These are phyloP conservation scores for Yamadazyma sp. DNA, from an alignment of 1,139 yeast genomes.

Conservation along the genomic window DNA sequence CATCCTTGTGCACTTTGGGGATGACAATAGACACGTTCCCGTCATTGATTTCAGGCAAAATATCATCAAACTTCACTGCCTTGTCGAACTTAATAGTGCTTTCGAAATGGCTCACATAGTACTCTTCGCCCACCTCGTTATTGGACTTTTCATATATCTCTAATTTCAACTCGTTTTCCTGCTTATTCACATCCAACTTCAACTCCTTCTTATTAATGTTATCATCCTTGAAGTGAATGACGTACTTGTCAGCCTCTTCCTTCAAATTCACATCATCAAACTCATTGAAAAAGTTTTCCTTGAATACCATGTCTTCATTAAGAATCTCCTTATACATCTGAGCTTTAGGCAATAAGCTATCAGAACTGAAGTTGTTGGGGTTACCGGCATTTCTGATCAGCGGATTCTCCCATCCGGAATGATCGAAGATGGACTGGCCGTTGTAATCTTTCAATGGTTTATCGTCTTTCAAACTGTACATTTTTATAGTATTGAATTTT, in stretches of 20 bases:
- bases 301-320: slow-evolving; percentile 18
- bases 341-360: slow-evolving; percentile 17
- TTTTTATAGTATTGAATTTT: not conserved
- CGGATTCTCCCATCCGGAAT: slow-evolving; percentile 19
- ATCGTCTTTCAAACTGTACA: slow-evolving; percentile 13
- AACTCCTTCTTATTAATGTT: slow-evolving; percentile 23
- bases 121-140: slow-evolving; percentile 18
- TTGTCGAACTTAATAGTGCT: slow-evolving; percentile 25
- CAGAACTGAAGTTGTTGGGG: slow-evolving; percentile 18
- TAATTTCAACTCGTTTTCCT: slow-evolving; percentile 24
- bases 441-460: slow-evolving; percentile 12
- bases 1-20: slow-evolving; percentile 26
- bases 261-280: slow-evolving; percentile 23
- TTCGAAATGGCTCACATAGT: slow-evolving; percentile 19
- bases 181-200: slow-evolving; percentile 24
- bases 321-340: slow-evolving; percentile 16
- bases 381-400: slow-evolving; percentile 14
- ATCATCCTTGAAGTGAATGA: slow-evolving; percentile 22
- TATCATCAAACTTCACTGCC: slow-evolving; percentile 22
- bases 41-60: slow-evolving; percentile 21
- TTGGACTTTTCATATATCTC: slow-evolving; percentile 17
- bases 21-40: slow-evolving; percentile 21
- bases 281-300: slow-evolving; percentile 18
- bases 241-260: slow-evolving; percentile 24
- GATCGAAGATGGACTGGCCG: slow-evolving; percentile 17